Evolutionary conservation across 2,329 filamentous ascomycete species (phyloP).

Genomic region (Penicillium sp.): DNA sequence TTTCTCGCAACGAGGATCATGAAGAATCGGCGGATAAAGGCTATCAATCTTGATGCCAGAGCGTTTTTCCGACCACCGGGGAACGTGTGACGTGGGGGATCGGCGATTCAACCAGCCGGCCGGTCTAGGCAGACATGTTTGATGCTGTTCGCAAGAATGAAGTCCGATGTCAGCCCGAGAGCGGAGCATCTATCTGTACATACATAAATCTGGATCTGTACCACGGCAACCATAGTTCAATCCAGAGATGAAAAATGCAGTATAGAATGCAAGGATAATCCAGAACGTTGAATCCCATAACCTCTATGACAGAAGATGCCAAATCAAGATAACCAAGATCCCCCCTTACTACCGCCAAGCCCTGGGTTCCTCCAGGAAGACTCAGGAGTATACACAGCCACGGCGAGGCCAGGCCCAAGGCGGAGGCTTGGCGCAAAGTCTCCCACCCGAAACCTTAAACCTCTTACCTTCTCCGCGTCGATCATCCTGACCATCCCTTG

Average conservation of each 20-base stretch:
- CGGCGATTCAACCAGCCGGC: background rate
- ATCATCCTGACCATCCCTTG: constrained; percentile 8
- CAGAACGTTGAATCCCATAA: too few relatives aligned
- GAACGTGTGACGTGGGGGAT: background rate
- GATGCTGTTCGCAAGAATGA: background rate
- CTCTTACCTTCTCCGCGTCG: constrained; percentile 6
- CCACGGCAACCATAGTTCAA: background rate
- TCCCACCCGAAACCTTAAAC: constrained; percentile 3
- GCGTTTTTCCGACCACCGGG: background rate
- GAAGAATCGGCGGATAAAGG: too few relatives aligned
- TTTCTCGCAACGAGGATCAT: too few relatives aligned
- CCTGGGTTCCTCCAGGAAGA: background rate
- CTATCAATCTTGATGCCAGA: background rate
- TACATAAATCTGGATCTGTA: background rate
- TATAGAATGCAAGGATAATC: too few relatives aligned
- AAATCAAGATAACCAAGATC: too few relatives aligned
- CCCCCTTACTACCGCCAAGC: background rate
- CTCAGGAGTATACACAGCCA: background rate
- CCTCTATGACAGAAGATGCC: too few relatives aligned
- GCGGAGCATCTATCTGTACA: background rate
- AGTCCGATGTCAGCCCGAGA: background rate
- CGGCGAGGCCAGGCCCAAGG: constrained; percentile 1
- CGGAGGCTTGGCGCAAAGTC: constrained; percentile 11
- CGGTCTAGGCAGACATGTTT: constrained; percentile 5
- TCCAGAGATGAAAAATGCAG: too few relatives aligned